Base-by-base conservation (phyloP, 768 basidiomycete genomes). In the Mycena haematopus region DNA sequence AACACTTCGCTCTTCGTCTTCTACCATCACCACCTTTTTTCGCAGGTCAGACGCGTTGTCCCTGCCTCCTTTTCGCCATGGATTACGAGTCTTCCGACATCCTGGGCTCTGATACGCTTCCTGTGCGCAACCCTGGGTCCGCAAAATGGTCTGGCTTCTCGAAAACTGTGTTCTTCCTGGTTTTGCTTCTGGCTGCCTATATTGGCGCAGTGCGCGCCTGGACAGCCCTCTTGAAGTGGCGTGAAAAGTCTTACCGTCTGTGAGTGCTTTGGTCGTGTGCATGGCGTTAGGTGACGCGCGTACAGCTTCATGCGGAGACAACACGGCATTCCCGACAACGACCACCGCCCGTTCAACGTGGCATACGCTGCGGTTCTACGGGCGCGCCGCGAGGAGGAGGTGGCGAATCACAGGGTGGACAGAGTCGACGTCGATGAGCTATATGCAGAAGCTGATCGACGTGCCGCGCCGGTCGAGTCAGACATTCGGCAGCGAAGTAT, bases 241-340 rank as follows among this genome's bases (percentile, higher is more conserved):
- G 81, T 60, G 91, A 93, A 71, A 78, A 81, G 68, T 78, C 81
- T 35, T 86, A 88, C 72, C 86, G 84, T 74, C 77, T 90, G 91
- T 91, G 68, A 59, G 86, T 14, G 42, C 15, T 36, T 29, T 51
- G 63, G 52, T 62, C 22, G 29, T 24, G 58, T 56, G 58, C 36
- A 24, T 57, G 21, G 24, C 29, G 36, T 51, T 56, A 49, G 58
- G 54, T 51, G 21, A 57, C 33, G 36, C 53, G 64, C 47, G 35
- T 63, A 35, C 66, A 92, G 90, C 69, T 81, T 86, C 65, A 86
- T 87, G 80, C 86, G 92, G 63, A 80, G 92, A 66, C 81, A 84
- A 76, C 86, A 92, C 71, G 93, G 92, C 49, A 94, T 94, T 62
- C 93, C 92, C 19, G 92, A 94, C 79, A 81, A 80, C 60, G 92